These are phyloP conservation scores for Chalciporus piperatus DNA, from an alignment of 768 basidiomycete genomes.

Conservation along the genomic window DNA sequence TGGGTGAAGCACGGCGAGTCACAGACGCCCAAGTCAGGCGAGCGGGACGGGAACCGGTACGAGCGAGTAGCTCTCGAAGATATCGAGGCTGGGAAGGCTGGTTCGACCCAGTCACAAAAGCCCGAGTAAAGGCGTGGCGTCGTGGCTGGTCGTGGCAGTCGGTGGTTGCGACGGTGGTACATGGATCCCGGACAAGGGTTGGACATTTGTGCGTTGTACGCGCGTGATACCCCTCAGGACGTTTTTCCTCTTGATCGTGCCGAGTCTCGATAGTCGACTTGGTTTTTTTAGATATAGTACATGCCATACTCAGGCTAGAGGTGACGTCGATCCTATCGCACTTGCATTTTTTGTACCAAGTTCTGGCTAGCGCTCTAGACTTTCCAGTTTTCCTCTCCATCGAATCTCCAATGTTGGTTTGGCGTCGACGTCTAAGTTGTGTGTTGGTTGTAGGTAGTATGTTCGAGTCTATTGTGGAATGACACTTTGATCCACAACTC, in stretches of 20 bases:
- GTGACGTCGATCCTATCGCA: background rate
- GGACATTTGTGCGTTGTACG: conserved; percentile 1
- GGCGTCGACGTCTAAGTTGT: too few species aligned
- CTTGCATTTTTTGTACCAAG: background rate
- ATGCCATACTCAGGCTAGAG: background rate
- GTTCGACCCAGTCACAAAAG: conserved; percentile 21
- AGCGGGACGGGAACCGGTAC: conserved; percentile 38
- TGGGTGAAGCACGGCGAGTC: conserved; percentile 82
- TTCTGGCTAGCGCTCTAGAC: too few species aligned
- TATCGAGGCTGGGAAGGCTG: conserved; percentile 48
- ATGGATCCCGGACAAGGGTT: background rate
- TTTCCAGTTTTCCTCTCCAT: too few species aligned
- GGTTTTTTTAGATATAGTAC: background rate
- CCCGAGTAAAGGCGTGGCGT: conserved; percentile 23
- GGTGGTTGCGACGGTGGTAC: too few species aligned
- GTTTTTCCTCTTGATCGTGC: too few species aligned
- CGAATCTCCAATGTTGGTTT: too few species aligned
- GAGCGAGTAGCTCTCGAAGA: conserved; percentile 66
- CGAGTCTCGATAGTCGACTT: background rate
- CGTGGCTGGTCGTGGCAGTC: background rate
- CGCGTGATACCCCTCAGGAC: background rate
- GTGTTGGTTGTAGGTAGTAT: too few species aligned
- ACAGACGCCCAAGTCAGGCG: conserved; percentile 34
- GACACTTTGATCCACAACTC: too few species aligned
- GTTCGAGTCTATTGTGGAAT: too few species aligned